phyloP scores from a whole-genome alignment of 2,329 filamentous ascomycete genomes.

The Hypomyces perniciosus region DNA sequence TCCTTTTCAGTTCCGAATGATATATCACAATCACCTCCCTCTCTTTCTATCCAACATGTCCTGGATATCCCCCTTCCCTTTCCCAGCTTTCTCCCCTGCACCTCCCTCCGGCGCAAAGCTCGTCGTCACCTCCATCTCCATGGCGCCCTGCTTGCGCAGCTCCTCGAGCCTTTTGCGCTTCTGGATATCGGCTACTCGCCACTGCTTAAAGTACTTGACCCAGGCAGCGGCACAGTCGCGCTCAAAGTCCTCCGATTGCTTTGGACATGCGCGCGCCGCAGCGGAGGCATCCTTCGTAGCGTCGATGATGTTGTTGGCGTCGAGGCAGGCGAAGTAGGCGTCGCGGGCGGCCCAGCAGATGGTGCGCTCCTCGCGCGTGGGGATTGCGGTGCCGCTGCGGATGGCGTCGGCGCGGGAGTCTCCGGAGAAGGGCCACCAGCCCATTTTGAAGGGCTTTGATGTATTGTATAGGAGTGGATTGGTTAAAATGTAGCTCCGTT shows the following conservation, averaged over 20 bases:
- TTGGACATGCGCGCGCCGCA: slow-evolving; percentile 33
- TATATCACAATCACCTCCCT: slow-evolving; percentile 16
- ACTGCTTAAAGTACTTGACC: slow-evolving; percentile 98
- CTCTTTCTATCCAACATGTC: slow-evolving; percentile 34
- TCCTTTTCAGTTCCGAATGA: not conserved
- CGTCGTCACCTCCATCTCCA: slow-evolving; percentile 45
- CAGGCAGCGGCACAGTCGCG: slow-evolving; percentile 82
- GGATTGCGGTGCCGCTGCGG: slow-evolving; percentile 60
- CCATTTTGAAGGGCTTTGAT: slow-evolving; percentile 32
- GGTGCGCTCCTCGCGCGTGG: slow-evolving; percentile 74
- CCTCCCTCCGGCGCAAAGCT: slow-evolving; percentile 32
- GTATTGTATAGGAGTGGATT: not conserved
- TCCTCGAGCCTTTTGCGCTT: slow-evolving; percentile 73
- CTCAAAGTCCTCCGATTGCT: slow-evolving; percentile 58
- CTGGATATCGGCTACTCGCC: slow-evolving; percentile 85
- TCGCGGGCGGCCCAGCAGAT: slow-evolving; percentile 90
- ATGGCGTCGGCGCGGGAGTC: slow-evolving; percentile 47
- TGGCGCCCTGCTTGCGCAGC: slow-evolving; percentile 67
- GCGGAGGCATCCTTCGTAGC: slow-evolving; percentile 38
- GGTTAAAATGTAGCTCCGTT: not conserved
- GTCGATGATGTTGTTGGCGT: slow-evolving; percentile 76
- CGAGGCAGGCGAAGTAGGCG: slow-evolving; percentile 80
- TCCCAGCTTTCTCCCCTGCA: slow-evolving; percentile 24
- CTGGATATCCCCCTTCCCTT: slow-evolving; percentile 33
- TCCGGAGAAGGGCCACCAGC: slow-evolving; percentile 39